A percentile compares a stretch with the other conserved stretches of the same genome.
These are phyloP conservation scores for Punica granatum DNA, from an alignment of 345 rosid species.

Conservation along the genomic window DNA sequence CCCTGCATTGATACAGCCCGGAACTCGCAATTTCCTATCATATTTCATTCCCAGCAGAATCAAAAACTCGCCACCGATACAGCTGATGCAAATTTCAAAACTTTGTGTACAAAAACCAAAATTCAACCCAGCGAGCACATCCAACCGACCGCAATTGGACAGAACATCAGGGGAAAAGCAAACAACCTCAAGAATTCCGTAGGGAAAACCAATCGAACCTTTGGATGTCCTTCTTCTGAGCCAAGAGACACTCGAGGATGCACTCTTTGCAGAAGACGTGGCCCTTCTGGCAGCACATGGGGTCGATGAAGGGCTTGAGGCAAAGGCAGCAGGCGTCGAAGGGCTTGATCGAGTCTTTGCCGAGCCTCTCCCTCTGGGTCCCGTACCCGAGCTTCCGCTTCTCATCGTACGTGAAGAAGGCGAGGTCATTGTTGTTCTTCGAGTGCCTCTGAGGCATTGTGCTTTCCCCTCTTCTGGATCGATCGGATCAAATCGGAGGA, in stretches of 20 bases:
- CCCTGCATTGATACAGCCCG: not conserved
- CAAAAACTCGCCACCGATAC: not conserved
- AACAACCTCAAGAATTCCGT: not conserved
- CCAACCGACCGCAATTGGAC: not conserved
- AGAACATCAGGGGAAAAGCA: not conserved
- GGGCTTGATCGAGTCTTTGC: constrained; percentile 90
- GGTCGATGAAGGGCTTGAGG: constrained; percentile 79
- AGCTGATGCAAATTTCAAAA: not conserved
- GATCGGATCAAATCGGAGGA: constrained; percentile 3
- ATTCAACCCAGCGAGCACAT: not conserved
- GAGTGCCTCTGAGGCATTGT: constrained; percentile 96
- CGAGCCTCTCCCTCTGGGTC: constrained; percentile 91
- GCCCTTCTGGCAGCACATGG: constrained; percentile 88
- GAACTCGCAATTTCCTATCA: not conserved
- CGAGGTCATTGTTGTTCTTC: constrained; percentile 92
- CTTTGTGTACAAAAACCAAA: not conserved
- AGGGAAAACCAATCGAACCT: constrained; percentile 25
- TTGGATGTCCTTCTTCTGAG: constrained; percentile 87
- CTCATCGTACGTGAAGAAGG: constrained; percentile 97
- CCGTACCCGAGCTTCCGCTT: constrained; percentile 90
- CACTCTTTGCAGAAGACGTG: constrained; percentile 90
- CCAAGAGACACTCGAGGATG: constrained; percentile 73
- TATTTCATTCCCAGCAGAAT: not conserved
- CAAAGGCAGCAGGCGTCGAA: constrained; percentile 95
- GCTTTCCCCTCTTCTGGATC: not conserved